A percentile compares a stretch with the other conserved stretches of the same genome.
Conservation (phyloP, 805 yeast species). For the Lachancea waltii region DNA sequence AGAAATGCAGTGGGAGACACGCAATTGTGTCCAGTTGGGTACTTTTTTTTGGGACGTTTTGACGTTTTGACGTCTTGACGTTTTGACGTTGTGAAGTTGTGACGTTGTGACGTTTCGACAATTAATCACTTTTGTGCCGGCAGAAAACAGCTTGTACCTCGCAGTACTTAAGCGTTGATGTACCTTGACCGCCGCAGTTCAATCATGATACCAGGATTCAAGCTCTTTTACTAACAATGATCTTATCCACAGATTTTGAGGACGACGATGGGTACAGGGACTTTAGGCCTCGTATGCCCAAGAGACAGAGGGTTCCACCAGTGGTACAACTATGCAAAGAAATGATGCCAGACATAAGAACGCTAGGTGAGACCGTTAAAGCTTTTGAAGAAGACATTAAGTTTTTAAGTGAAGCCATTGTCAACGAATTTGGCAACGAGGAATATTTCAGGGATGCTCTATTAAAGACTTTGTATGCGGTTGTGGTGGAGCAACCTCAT, state of each 20-base stretch:
- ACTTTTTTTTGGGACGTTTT: no score
- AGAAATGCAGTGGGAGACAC: no score
- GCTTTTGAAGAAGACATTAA: slow-evolving; percentile 57
- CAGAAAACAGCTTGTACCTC: not conserved
- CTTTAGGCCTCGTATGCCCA: slow-evolving; percentile 28
- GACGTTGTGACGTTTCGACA: no score
- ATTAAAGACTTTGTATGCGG: slow-evolving; percentile 58
- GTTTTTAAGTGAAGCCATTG: slow-evolving; percentile 59
- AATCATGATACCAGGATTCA: no score
- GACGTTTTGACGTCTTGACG: no score
- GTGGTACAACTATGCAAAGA: slow-evolving; percentile 41
- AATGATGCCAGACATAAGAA: slow-evolving; percentile 45
- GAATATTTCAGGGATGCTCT: slow-evolving; percentile 53
- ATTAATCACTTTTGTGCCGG: no score
- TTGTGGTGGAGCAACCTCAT: slow-evolving; percentile 84
- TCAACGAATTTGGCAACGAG: slow-evolving; percentile 57
- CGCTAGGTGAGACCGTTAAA: slow-evolving; percentile 50
- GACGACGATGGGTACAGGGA: slow-evolving; percentile 30
- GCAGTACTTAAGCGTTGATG: not conserved
- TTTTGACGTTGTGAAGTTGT: no score
- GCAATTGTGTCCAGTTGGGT: no score
- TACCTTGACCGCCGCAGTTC: no score
- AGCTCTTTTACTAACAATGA: slow-evolving; percentile 15
- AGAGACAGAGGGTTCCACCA: slow-evolving; percentile 39
- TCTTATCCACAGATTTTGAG: slow-evolving; percentile 23